These are phyloP conservation scores for Salicornia ramosissima DNA, from an alignment of 148 eudicot species.

Conservation along the genomic window DNA sequence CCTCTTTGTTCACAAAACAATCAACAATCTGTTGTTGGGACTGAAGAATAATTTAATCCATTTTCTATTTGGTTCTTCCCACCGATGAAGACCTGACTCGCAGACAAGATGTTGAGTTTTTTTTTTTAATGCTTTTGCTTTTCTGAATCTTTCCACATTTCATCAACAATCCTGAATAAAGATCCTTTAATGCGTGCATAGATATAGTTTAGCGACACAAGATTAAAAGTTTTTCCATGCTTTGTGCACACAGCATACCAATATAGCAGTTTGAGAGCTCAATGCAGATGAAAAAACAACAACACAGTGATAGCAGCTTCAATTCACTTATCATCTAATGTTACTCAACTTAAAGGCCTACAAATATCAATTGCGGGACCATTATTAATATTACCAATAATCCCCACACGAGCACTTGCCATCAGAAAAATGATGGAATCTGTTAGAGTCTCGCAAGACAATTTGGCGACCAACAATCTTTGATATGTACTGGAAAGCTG, in stretches of 20 bases:
- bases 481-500: slow-evolving; percentile 58
- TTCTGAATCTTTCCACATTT: neutral
- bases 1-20: neutral
- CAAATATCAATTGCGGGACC: neutral
- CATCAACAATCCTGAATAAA: neutral
- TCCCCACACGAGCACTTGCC: slow-evolving; percentile 74
- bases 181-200: neutral
- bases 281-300: neutral
- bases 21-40: too few relatives aligned
- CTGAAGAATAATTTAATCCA: neutral
- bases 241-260: neutral
- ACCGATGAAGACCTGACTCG: neutral
- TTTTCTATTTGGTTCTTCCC: neutral
- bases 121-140: neutral
- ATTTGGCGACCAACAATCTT: slow-evolving; percentile 51
- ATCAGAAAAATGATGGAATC: slow-evolving; percentile 63
- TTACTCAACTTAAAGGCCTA: neutral
- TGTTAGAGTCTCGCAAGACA: slow-evolving; percentile 57
- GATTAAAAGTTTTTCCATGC: neutral
- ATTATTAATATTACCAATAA: slow-evolving; percentile 41
- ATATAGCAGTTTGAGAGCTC: neutral
- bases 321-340: neutral
- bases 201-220: neutral
- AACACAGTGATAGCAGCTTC: slow-evolving; percentile 4
- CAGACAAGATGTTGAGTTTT: neutral